A percentile compares a stretch with the other conserved stretches of the same genome.
These are phyloP conservation scores for Beauveria sp. DNA, from an alignment of 2,329 filamentous ascomycete genomes.

Conservation along the genomic window DNA sequence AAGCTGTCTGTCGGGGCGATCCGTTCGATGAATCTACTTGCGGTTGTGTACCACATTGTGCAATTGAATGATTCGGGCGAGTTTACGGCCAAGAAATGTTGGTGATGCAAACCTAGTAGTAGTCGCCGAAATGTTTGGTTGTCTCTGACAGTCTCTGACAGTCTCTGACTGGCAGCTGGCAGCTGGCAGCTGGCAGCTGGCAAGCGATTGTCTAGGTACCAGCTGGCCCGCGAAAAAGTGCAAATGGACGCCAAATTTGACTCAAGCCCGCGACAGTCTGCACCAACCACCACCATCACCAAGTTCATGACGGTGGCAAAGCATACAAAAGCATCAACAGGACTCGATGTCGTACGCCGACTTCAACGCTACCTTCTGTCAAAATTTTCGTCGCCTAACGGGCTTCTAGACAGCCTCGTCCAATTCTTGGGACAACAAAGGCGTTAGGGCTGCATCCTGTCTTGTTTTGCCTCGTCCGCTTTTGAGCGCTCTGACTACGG, in stretches of 20 bases:
- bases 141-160: neutral
- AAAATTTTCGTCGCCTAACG: neutral
- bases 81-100: neutral
- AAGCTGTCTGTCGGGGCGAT: neutral
- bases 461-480: neutral
- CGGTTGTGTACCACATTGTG: neutral
- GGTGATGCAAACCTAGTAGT: neutral
- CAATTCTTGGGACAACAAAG: neutral
- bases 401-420: neutral
- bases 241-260: neutral
- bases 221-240: neutral
- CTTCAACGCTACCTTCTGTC: neutral
- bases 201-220: neutral
- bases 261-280: neutral
- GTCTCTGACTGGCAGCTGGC: neutral
- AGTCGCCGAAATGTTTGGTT: neutral
- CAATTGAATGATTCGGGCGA: neutral
- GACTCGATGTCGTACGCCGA: neutral
- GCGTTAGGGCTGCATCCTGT: neutral
- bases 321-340: neutral
- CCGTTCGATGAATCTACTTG: neutral
- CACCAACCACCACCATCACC: neutral
- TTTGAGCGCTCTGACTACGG: neutral
- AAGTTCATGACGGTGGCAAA: too few relatives aligned
- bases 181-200: neutral